Evolutionary conservation across 192 early-diverging fungal genomes (phyloP), one percentile per base, ranked within the genome.

Genomic region (Funneliformis mosseae): DNA sequence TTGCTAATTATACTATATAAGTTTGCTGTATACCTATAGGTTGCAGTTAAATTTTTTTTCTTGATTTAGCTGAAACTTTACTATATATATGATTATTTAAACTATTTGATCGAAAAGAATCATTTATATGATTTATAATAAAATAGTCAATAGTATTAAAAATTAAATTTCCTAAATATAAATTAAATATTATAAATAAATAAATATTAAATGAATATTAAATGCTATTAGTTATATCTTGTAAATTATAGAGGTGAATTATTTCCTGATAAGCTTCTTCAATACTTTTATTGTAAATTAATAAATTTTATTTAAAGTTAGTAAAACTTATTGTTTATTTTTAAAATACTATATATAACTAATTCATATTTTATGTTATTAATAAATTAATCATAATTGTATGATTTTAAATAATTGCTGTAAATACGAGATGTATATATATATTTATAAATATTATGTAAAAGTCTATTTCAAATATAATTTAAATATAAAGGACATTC

Each of bases 361-460:
- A 71, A 71, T 23, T 71, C 45, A 10, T n/a, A 0, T 10, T 4
- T 71, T 21, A 41, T 71, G 18, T 71, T 14, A 21, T 71, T 2
- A 9, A 71, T 45, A 41, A 71, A 23, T 14, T 71, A 4, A 8
- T 16, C 0, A 23, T 45, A 23, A 71, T 71, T 25, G 16, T 21
- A 3, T 71, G 27, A 39, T 45, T 23, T 41, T 23, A 71, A 43
- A 28, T 55, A 55, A 55, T 55, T 16, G 16, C 14, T 18, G 0
- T 55, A 55, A 18, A 66, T 66, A 1, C 3, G 14, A 14, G 25
- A 8, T 41, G 42, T 8, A 45, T 45, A n/a, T 3, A 27, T 10
- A 71, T 71, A 8, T 45, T 71, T 71, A 25, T 16, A 71, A 71
- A 71, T 21, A 71, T 71, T 9, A 45, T 23, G 33, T 33, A 33